Conservation (phyloP, 129 eudicot genomes). For the Artemisia tridentata region DNA sequence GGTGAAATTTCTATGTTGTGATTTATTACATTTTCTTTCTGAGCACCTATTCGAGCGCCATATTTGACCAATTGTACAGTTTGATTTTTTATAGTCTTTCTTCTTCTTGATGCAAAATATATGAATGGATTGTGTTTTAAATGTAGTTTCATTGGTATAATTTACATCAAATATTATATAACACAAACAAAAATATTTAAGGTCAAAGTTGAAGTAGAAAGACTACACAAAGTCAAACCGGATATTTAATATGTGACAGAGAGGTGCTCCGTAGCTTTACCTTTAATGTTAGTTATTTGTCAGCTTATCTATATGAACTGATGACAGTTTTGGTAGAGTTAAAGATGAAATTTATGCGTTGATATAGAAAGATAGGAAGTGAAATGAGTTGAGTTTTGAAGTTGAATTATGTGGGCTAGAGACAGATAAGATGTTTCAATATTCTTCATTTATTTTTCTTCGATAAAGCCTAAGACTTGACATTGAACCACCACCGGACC, state of each 20-base stretch:
- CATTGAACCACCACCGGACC: neutral
- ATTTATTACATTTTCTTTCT: neutral
- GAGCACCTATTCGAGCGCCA: neutral
- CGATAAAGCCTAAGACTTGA: constrained; percentile 15
- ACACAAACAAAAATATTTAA: too few species aligned
- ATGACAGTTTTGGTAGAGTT: neutral
- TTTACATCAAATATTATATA: too few species aligned
- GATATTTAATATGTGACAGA: too few species aligned
- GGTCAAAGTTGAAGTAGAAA: too few species aligned
- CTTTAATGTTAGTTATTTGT: neutral
- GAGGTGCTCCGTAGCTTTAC: neutral
- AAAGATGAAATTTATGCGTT: neutral
- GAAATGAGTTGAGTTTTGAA: constrained; percentile 21
- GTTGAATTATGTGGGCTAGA: constrained; percentile 28
- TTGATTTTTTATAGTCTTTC: too few species aligned
- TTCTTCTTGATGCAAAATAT: too few species aligned
- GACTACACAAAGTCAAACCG: too few species aligned
- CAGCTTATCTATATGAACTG: neutral
- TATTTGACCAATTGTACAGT: too few species aligned
- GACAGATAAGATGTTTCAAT: constrained; percentile 15
- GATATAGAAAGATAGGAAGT: constrained; percentile 7
- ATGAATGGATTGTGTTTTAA: too few species aligned
- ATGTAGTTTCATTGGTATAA: too few species aligned
- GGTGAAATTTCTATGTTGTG: neutral
- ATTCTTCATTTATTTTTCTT: constrained; percentile 1